phyloP scores from a whole-genome alignment of 2,329 filamentous ascomycete genomes.

The Xylaria sp. region DNA sequence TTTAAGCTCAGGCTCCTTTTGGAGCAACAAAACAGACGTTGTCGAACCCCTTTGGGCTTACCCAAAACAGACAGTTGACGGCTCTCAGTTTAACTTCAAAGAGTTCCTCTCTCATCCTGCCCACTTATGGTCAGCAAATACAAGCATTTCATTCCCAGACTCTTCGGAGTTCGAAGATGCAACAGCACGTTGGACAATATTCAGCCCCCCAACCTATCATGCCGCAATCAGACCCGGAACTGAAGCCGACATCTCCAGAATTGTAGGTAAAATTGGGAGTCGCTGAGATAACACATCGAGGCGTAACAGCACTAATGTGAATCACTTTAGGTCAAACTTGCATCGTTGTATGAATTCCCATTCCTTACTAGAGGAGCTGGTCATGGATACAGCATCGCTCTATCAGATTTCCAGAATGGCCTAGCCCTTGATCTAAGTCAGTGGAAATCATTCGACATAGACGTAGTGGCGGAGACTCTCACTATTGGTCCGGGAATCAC shows the following conservation, averaged over 20 bases:
- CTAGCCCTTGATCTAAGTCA: conserved; percentile 26
- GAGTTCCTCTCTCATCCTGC: neutral
- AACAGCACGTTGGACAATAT: conserved; percentile 13
- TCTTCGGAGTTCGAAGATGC: neutral
- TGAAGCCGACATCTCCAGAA: neutral
- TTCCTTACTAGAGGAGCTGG: conserved; percentile 18
- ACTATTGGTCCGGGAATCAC: conserved; percentile 6
- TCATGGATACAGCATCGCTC: conserved; percentile 14
- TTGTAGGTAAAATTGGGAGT: neutral
- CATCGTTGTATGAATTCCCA: conserved; percentile 3
- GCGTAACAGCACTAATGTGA: too few relatives aligned
- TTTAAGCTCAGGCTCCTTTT: too few relatives aligned
- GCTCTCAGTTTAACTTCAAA: too few relatives aligned
- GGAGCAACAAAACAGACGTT: too few relatives aligned
- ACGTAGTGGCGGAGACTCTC: neutral
- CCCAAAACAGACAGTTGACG: too few relatives aligned
- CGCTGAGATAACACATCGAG: too few relatives aligned
- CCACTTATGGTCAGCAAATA: conserved; percentile 7
- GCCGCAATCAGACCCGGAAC: conserved; percentile 3
- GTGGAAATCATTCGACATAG: neutral
- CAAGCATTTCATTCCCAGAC: neutral
- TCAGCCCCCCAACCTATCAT: neutral
- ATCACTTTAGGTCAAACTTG: conserved; percentile 1
- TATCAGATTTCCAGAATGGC: conserved; percentile 10
- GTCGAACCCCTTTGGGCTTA: too few relatives aligned